These are phyloP conservation scores for Angophora floribunda DNA, from an alignment of 345 rosid genomes.

Conservation along the genomic window DNA sequence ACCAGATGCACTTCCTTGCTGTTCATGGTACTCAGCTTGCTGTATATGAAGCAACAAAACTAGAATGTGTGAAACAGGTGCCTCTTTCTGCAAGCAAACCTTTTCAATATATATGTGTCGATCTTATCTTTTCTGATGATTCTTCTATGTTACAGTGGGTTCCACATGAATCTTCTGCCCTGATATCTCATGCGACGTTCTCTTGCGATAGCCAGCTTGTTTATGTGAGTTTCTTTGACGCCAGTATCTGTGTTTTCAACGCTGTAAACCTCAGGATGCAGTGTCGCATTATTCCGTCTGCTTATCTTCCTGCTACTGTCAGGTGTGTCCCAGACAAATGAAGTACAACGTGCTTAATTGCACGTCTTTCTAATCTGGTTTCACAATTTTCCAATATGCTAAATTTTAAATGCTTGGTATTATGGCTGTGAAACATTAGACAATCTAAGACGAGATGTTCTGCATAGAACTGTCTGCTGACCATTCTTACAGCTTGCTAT, in stretches of 20 bases:
- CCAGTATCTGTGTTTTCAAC: constrained; percentile 69
- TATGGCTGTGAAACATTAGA: neutral
- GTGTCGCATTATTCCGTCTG: constrained; percentile 72
- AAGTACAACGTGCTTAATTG: neutral
- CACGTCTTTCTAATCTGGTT: neutral
- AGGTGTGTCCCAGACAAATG: constrained; percentile 31
- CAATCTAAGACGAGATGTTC: neutral
- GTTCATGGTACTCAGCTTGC: constrained; percentile 95
- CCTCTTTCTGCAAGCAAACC: neutral
- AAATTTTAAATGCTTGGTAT: neutral
- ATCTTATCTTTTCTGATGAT: neutral
- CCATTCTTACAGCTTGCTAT: neutral
- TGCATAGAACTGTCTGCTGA: neutral
- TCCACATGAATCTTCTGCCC: constrained; percentile 67
- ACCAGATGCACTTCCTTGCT: constrained; percentile 84
- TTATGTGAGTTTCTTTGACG: constrained; percentile 84
- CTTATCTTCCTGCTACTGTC: constrained; percentile 66
- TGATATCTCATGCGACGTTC: constrained; percentile 81
- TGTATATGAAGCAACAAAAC: constrained; percentile 76
- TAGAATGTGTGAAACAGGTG: constrained; percentile 89
- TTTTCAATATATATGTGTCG: neutral
- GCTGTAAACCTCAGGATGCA: constrained; percentile 69
- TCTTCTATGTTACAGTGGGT: constrained; percentile 45
- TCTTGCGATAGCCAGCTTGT: constrained; percentile 94
- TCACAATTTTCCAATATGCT: neutral